These are phyloP conservation scores for Tolypocladium endophyticum DNA, from an alignment of 2,329 filamentous ascomycete genomes.

Conservation along the genomic window DNA sequence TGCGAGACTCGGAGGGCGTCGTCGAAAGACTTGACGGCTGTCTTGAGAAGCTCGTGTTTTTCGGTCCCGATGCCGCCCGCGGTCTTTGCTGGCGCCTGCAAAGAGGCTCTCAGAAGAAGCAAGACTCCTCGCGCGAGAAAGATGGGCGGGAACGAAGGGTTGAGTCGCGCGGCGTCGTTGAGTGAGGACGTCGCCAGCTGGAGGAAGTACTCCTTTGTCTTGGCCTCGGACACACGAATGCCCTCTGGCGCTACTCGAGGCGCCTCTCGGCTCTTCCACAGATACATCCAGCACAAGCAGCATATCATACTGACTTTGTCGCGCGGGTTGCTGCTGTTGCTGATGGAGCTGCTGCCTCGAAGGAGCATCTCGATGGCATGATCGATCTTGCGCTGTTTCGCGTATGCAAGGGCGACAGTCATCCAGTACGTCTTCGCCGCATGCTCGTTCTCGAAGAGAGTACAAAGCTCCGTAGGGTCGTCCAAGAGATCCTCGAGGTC, in stretches of 20 bases:
- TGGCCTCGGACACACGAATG: constrained; percentile 56
- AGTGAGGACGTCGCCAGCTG: constrained; percentile 82
- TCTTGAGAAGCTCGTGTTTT: constrained; percentile 66
- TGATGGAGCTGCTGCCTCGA: constrained; percentile 61
- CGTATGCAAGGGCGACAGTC: constrained; percentile 92
- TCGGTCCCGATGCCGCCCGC: constrained; percentile 61
- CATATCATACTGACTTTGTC: constrained; percentile 79
- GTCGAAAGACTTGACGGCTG: constrained; percentile 87
- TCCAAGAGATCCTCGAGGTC: constrained; percentile 85
- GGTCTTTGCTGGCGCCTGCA: constrained; percentile 64
- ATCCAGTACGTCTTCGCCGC: constrained; percentile 93
- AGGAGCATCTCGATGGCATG: constrained; percentile 66
- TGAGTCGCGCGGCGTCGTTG: constrained; percentile 92
- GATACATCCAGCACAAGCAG: constrained; percentile 81
- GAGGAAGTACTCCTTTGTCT: constrained; percentile 89
- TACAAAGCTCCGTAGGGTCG: constrained; percentile 90
- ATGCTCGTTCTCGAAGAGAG: constrained; percentile 86
- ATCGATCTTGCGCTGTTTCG: constrained; percentile 89
- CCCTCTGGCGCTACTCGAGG: constrained; percentile 52
- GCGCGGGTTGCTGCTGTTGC: constrained; percentile 59
- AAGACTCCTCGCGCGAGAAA: constrained; percentile 87
- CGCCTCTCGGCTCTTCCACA: constrained; percentile 80
- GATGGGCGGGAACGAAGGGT: constrained; percentile 82
- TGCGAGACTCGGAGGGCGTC: constrained; percentile 80
- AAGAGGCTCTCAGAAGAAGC: constrained; percentile 75